phyloP scores from a whole-genome alignment of 257 asterid genomes.

The Nicotiana benthamiana region DNA sequence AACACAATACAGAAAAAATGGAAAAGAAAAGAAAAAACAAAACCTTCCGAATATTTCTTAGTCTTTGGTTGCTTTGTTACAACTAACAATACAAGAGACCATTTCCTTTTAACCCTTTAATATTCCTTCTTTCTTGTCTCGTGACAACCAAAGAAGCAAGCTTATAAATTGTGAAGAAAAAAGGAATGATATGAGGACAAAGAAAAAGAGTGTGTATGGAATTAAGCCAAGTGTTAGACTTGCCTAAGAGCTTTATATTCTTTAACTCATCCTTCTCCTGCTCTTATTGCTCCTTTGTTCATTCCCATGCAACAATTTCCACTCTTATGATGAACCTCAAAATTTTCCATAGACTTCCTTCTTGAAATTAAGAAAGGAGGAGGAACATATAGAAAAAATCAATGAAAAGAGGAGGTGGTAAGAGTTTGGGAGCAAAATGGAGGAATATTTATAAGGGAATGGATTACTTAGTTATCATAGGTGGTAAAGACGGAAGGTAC shows the following conservation, averaged over 20 bases:
- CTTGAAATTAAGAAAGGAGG: not conserved
- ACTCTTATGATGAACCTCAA: not conserved
- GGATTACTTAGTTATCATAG: not conserved
- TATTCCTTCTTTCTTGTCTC: not conserved
- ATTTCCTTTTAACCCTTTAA: not conserved
- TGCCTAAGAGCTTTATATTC: slow-evolving; percentile 8
- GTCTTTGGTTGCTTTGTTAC: not conserved
- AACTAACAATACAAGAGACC: not conserved
- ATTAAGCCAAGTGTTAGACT: slow-evolving; percentile 7
- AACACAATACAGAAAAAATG: not conserved
- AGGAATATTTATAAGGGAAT: not conserved
- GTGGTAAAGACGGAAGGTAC: not conserved
- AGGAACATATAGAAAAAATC: not conserved
- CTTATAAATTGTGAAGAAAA: not conserved
- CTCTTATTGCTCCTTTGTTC: not conserved
- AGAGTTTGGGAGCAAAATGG: not conserved
- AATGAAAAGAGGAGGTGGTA: not conserved
- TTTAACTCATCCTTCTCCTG: not conserved
- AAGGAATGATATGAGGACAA: not conserved
- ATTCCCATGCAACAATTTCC: not conserved
- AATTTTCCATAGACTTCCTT: not conserved
- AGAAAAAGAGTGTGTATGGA: not conserved
- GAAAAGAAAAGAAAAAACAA: not conserved
- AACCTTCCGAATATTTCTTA: not conserved
- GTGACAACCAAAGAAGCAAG: not conserved